phyloP scores from a whole-genome alignment of 768 basidiomycete genomes.

The Pluteus cervinus region DNA sequence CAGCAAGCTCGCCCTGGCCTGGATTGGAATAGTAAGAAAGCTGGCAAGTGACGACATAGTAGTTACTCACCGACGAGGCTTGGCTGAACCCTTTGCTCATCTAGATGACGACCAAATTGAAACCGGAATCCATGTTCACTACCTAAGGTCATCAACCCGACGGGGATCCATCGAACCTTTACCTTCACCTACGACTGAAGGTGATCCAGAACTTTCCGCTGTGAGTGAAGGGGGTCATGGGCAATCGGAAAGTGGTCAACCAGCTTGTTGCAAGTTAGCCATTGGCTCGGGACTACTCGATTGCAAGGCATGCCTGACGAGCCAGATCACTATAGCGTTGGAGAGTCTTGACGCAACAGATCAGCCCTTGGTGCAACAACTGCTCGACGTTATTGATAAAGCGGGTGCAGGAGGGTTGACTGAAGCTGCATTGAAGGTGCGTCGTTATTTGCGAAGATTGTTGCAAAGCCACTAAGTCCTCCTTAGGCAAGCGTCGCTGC shows the following conservation, averaged over 20 bases:
- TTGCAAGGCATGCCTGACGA: constrained; percentile 39
- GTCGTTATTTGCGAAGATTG: too few relatives aligned
- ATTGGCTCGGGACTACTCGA: constrained; percentile 30
- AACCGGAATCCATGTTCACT: constrained; percentile 49
- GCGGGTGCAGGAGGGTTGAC: constrained; percentile 33
- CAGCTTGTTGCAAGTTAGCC: constrained; percentile 42
- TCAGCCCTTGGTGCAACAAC: constrained; percentile 20
- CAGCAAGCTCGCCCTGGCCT: constrained; percentile 47
- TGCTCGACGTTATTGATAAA: constrained; percentile 30
- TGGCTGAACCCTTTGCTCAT: neutral
- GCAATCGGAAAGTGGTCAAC: constrained; percentile 28
- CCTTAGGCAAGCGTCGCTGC: too few relatives aligned
- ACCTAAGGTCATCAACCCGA: constrained; percentile 12
- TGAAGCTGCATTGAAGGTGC: constrained; percentile 31
- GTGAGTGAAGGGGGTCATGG: constrained; percentile 33
- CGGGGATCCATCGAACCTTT: too few relatives aligned
- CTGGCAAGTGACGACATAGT: too few relatives aligned
- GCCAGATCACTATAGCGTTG: constrained; percentile 24
- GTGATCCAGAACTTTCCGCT: constrained; percentile 12
- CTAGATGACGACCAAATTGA: constrained; percentile 84
- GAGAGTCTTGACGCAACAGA: constrained; percentile 22
- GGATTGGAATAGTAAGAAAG: constrained; percentile 89
- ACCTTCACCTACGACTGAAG: constrained; percentile 11
- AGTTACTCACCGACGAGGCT: neutral
- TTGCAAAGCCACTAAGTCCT: too few relatives aligned